Conservation (phyloP, 352 stramenopile species). For the Phytophthora palmivora region DNA sequence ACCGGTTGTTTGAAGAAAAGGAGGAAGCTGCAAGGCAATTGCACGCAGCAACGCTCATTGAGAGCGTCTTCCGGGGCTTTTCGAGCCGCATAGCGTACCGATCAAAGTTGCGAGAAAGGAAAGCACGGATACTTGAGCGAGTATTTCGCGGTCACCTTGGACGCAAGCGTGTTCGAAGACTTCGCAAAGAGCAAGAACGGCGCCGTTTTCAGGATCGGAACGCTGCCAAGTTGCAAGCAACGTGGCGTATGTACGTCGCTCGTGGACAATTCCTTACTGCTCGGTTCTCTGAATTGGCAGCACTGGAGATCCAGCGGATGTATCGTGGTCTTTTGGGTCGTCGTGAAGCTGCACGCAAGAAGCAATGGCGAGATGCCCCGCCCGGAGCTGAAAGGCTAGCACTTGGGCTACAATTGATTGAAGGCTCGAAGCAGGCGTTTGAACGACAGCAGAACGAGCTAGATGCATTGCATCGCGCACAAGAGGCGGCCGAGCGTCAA, state of each 20-base stretch:
- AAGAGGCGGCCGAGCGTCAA: constrained; percentile 89
- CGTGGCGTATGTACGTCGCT: constrained; percentile 87
- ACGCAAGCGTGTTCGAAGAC: constrained; percentile 39
- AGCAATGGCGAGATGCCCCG: constrained; percentile 88
- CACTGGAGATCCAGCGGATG: constrained; percentile 90
- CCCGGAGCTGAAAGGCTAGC: constrained; percentile 90
- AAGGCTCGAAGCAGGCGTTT: constrained; percentile 94
- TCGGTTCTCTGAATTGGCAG: constrained; percentile 77
- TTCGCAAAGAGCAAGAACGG: constrained; percentile 51
- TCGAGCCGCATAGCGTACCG: constrained; percentile 58
- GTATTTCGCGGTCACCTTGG: constrained; percentile 78
- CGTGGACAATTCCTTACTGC: constrained; percentile 70
- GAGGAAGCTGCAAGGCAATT: constrained; percentile 28
- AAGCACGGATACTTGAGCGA: constrained; percentile 64
- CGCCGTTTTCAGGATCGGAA: constrained; percentile 59
- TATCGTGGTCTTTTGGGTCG: constrained; percentile 89
- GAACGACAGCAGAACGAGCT: constrained; percentile 93
- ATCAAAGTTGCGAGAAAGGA: constrained; percentile 48
- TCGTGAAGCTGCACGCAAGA: constrained; percentile 62
- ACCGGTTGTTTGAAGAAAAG: constrained; percentile 26
- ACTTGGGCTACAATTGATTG: constrained; percentile 91
- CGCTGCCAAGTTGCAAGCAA: constrained; percentile 87
- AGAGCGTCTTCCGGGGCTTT: constrained; percentile 77
- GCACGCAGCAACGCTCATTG: constrained; percentile 53
- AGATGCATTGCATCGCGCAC: constrained; percentile 91